Evolutionary conservation across 192 early-diverging fungal species (phyloP).

Genomic region (Pilaira anomala): DNA sequence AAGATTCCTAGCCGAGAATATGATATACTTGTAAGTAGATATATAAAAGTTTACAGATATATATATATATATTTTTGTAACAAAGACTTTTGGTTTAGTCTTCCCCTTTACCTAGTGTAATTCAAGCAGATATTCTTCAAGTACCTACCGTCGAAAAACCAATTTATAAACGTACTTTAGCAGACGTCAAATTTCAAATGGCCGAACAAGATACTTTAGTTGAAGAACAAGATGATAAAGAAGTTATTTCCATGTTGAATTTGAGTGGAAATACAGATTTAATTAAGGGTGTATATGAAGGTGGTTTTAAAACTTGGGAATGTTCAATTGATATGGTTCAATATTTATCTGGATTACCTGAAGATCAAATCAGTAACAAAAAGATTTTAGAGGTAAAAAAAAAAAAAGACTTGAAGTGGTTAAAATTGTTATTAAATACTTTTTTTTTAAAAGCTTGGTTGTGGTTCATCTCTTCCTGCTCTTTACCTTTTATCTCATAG

Average conservation of each 20-base stretch:
- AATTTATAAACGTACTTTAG: conserved; percentile 68
- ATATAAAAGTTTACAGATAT: background rate
- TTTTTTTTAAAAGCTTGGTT: conserved; percentile 65
- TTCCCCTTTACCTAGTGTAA: conserved; percentile 19
- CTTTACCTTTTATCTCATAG: conserved; percentile 66
- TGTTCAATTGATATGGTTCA: conserved; percentile 84
- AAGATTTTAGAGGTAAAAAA: conserved; percentile 51
- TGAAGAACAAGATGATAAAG: conserved; percentile 22
- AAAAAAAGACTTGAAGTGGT: background rate
- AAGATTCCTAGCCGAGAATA: conserved; percentile 24
- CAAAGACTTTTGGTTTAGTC: conserved; percentile 20
- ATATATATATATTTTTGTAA: no score
- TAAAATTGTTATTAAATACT: background rate
- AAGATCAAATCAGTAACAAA: conserved; percentile 35
- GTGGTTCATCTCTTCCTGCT: conserved; percentile 84
- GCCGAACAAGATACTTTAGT: conserved; percentile 70
- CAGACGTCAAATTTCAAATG: conserved; percentile 82
- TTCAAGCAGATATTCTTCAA: conserved; percentile 30
- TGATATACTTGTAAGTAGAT: conserved; percentile 26
- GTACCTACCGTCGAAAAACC: conserved; percentile 18
- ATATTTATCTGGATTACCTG: conserved; percentile 52
- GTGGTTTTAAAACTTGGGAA: conserved; percentile 97
- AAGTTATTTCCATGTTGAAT: conserved; percentile 39
- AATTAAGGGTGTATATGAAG: conserved; percentile 90
- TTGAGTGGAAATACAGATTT: conserved; percentile 65